phyloP scores from a whole-genome alignment of 139 green algal genomes.

The Chlorella sp. region DNA sequence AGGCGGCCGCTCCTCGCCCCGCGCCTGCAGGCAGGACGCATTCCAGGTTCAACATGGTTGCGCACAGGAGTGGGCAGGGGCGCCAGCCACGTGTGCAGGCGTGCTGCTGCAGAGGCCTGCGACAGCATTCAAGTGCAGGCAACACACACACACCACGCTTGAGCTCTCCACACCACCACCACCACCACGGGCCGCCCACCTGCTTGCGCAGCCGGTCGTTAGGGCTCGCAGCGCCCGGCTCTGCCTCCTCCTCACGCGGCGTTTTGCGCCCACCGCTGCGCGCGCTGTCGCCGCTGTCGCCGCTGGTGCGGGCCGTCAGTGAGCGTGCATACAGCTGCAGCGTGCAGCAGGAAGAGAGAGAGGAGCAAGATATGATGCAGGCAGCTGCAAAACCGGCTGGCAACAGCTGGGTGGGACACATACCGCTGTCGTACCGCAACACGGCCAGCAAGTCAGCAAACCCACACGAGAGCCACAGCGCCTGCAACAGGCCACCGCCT shows the following conservation, averaged over 20 bases:
- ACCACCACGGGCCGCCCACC: background rate
- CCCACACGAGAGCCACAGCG: background rate
- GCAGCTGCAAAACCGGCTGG: background rate
- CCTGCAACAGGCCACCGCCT: background rate
- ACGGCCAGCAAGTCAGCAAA: background rate
- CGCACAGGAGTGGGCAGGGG: no score
- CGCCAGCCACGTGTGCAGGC: background rate
- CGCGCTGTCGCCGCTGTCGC: constrained; percentile 15
- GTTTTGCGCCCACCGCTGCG: constrained; percentile 49
- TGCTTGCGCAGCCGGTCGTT: constrained; percentile 52
- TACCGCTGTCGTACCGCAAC: background rate
- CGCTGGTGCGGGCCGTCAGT: constrained; percentile 5
- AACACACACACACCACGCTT: no score
- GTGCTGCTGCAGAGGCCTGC: no score
- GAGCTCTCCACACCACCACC: background rate
- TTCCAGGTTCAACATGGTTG: no score
- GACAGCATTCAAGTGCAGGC: no score
- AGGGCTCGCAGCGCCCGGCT: constrained; percentile 20
- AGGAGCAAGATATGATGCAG: background rate
- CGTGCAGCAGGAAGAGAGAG: background rate
- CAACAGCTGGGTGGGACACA: background rate
- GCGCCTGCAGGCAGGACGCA: constrained; percentile 5
- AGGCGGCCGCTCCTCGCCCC: constrained; percentile 18
- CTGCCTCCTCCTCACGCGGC: constrained; percentile 23
- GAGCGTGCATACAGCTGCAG: constrained; percentile 20